A percentile compares a stretch with the other conserved stretches of the same genome.
Evolutionary conservation across 2,329 filamentous ascomycete genomes (phyloP).

Genomic region (Fusarium annulatum): DNA sequence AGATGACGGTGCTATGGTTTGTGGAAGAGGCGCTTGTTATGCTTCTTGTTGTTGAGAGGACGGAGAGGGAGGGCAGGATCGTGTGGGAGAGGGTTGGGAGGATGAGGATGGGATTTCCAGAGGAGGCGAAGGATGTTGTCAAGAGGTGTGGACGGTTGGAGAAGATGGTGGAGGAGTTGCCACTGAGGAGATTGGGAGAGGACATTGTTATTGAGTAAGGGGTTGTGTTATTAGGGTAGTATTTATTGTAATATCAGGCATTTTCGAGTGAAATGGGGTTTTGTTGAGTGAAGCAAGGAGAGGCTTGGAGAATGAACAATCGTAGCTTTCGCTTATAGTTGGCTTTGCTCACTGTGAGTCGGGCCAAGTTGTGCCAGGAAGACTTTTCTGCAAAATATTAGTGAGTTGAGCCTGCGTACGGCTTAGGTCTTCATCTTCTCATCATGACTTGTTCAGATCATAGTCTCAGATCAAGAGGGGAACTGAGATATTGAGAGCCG

Average conservation of each 20-base stretch:
- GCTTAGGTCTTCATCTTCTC: no score
- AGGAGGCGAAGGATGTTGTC: slow-evolving; percentile 49
- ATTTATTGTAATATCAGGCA: slow-evolving; percentile 27
- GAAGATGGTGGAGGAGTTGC: slow-evolving; percentile 48
- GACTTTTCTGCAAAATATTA: fast-evolving
- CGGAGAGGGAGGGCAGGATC: slow-evolving; percentile 21
- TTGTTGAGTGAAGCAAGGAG: background rate
- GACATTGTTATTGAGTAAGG: slow-evolving; percentile 50
- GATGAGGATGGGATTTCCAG: slow-evolving; percentile 51
- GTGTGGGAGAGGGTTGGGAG: slow-evolving; percentile 51
- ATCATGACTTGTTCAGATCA: background rate
- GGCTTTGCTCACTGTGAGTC: background rate
- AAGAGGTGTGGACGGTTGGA: slow-evolving; percentile 47
- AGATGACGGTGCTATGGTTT: slow-evolving; percentile 53
- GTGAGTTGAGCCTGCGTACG: no score
- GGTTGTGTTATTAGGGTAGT: background rate
- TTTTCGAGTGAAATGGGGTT: background rate
- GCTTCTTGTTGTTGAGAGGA: slow-evolving; percentile 49
- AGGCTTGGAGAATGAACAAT: background rate
- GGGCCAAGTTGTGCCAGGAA: background rate
- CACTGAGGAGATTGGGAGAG: slow-evolving; percentile 48
- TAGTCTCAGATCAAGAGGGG: background rate
- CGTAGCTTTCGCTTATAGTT: background rate
- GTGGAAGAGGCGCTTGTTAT: slow-evolving; percentile 50
- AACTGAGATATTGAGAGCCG: background rate